Evolutionary conservation across 495 filamentous ascomycete genomes (phyloP).

Genomic region (Astrothelium macrocarpum): DNA sequence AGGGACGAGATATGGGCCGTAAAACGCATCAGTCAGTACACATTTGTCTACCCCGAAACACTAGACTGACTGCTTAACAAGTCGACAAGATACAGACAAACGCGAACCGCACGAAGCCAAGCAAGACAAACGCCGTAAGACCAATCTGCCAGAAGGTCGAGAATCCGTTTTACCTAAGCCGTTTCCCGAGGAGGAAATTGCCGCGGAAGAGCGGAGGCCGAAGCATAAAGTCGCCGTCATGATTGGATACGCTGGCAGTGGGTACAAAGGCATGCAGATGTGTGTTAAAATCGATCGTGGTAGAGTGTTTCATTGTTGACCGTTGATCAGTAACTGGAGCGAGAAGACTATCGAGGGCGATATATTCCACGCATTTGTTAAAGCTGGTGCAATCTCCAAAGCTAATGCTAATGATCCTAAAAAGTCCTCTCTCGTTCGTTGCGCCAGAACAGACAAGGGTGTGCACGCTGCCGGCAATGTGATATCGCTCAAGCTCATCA

Average conservation of each 20-base stretch:
- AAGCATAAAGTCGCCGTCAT: conserved; percentile 94
- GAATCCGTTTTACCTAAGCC: conserved; percentile 43
- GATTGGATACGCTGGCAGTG: conserved; percentile 92
- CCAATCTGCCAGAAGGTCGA: conserved; percentile 20
- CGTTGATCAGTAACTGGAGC: conserved; percentile 40
- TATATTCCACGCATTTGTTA: conserved; percentile 80
- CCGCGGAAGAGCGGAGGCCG: conserved; percentile 69
- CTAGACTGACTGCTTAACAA: conserved; percentile 35
- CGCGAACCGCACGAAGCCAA: conserved; percentile 50
- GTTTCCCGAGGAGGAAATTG: conserved; percentile 70
- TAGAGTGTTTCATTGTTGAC: conserved; percentile 19
- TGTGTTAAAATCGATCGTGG: background rate
- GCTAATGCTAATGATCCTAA: conserved; percentile 94
- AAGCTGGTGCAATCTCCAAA: conserved; percentile 85
- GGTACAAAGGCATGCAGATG: conserved; percentile 95
- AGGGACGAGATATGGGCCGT: conserved; percentile 58
- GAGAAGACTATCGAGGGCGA: conserved; percentile 97
- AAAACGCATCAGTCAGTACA: conserved; percentile 51
- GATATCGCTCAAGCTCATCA: conserved; percentile 88
- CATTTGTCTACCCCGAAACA: conserved; percentile 7
- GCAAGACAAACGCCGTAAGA: conserved; percentile 46
- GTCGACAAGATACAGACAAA: conserved; percentile 53
- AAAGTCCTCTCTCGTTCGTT: conserved; percentile 88
- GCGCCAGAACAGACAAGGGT: conserved; percentile 93
- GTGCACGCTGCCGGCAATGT: conserved; percentile 96